Evolutionary conservation across 2,329 filamentous ascomycete genomes (phyloP).

Genomic region (Monosporascus sp.): DNA sequence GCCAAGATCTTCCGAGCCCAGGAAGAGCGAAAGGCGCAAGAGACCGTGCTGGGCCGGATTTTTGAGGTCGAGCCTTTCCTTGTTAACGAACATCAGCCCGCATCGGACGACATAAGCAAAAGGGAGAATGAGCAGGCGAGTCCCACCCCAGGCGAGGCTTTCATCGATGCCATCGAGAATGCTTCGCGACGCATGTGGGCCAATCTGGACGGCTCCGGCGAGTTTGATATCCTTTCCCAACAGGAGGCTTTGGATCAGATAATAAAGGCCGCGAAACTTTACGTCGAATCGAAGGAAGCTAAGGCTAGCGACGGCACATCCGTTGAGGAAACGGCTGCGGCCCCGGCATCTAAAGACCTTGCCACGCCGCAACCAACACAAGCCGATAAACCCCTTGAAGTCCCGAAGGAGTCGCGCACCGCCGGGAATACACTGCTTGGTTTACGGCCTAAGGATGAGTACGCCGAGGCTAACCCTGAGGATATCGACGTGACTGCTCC

Average conservation of each 20-base stretch:
- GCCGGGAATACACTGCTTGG: conserved; percentile 1
- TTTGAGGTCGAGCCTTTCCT: conserved; percentile 43
- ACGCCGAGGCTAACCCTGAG: conserved; percentile 30
- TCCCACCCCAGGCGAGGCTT: conserved; percentile 19
- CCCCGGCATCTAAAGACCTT: conserved; percentile 1
- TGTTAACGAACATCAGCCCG: conserved; percentile 28
- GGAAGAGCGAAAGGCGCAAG: conserved; percentile 50
- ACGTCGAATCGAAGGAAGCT: conserved; percentile 35
- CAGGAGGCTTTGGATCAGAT: conserved; percentile 46
- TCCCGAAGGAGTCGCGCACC: not conserved
- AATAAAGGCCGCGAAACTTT: conserved; percentile 45
- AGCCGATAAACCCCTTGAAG: not conserved
- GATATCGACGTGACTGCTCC: conserved; percentile 46
- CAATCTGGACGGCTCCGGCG: conserved; percentile 30
- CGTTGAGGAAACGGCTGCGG: not conserved
- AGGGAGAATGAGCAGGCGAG: conserved; percentile 20
- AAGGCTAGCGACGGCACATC: conserved; percentile 8
- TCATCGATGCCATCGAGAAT: conserved; percentile 33
- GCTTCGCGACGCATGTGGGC: conserved; percentile 39
- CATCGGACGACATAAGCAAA: conserved; percentile 17
- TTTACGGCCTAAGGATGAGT: conserved; percentile 12
- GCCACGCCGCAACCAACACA: not conserved
- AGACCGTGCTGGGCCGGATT: conserved; percentile 45
- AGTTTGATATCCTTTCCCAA: conserved; percentile 26
- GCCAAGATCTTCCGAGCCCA: conserved; percentile 42